Evolutionary conservation across 257 asterid genomes (phyloP).

Genomic region (Eucommia ulmoides): DNA sequence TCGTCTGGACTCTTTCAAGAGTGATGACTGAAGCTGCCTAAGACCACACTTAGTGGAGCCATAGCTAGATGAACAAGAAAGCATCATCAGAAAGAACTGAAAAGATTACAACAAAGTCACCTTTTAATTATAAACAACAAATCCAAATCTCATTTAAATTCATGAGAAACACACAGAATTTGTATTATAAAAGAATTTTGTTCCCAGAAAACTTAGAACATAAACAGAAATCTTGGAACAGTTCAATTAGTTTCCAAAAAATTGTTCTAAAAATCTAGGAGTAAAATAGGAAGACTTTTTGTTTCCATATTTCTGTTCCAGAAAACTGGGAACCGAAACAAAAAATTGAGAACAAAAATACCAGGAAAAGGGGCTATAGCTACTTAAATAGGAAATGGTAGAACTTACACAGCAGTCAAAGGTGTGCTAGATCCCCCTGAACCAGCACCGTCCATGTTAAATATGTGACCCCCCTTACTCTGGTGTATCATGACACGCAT

Average conservation of each 20-base stretch:
- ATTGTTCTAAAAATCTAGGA: too few species aligned
- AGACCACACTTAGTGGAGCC: slow-evolving; percentile 99
- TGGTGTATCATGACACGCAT: slow-evolving; percentile 53
- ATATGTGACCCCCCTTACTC: slow-evolving; percentile 72
- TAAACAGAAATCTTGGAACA: too few species aligned
- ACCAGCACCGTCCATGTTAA: slow-evolving; percentile 99
- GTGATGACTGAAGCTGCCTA: slow-evolving; percentile 92
- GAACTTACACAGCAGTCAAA: slow-evolving; percentile 86
- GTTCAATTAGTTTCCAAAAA: too few species aligned
- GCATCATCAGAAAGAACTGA: slow-evolving; percentile 2
- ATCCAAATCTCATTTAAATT: background rate
- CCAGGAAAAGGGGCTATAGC: background rate
- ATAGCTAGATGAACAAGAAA: slow-evolving; percentile 34
- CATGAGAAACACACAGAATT: too few species aligned
- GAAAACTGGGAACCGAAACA: too few species aligned
- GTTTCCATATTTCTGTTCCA: too few species aligned
- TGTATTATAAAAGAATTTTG: too few species aligned
- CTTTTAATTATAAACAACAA: too few species aligned
- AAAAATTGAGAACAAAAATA: too few species aligned
- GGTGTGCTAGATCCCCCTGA: slow-evolving; percentile 99
- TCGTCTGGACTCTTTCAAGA: slow-evolving; percentile 64
- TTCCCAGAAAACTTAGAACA: too few species aligned
- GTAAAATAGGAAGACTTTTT: too few species aligned
- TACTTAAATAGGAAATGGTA: background rate
- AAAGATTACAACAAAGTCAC: too few species aligned